Evolutionary conservation across 176 grass and related monocot genomes (phyloP), one percentile per base, ranked within the genome.

Genomic region (Zea luxurians): DNA sequence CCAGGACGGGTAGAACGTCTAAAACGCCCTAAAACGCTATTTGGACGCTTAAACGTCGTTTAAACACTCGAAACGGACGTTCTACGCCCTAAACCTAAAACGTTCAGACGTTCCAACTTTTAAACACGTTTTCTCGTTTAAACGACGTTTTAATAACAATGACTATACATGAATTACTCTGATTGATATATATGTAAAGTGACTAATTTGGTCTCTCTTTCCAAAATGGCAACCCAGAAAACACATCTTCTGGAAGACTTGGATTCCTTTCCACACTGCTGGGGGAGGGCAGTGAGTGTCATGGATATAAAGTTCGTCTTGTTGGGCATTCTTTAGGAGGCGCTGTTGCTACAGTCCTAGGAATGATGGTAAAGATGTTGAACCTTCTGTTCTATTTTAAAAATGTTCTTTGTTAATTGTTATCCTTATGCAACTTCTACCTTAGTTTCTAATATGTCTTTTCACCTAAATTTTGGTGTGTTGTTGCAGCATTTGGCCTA

Each of bases 321-420:
- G 90, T 94, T 53, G 92, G 96, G 45, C 96, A 98, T 89, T 95
- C 96, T 82, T 92, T 98, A 85, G 96, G 96, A 77, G 96, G 92
- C 58, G 75, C 96, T 76, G 84, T 95, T 85, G 96, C 92, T 67
- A 82, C 92, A 76, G 81, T 98, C 54, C 86, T 98, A 58, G 96
- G 96, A 83, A 89, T 98, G 42, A 92, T 91, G 86, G 96, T 98
- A 87, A 88, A 90, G 64, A 79, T 77, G 37, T 40, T 71, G 5
- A 55, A 42, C 68, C n/a, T 53, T 73, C 27, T 73, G 55, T 70
- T 36, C 73, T 63, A 61, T 34, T 77, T 58, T 35, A 0, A 48
- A 10, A 47, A 16, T 34, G 43, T 49, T 83, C 7, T 62, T 85
- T 78, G 21, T 41, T 74, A 50, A 64, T 82, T 27, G 36, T 60